Conservation (phyloP, 2,329 filamentous ascomycete species). For the Aureobasidium lini region DNA sequence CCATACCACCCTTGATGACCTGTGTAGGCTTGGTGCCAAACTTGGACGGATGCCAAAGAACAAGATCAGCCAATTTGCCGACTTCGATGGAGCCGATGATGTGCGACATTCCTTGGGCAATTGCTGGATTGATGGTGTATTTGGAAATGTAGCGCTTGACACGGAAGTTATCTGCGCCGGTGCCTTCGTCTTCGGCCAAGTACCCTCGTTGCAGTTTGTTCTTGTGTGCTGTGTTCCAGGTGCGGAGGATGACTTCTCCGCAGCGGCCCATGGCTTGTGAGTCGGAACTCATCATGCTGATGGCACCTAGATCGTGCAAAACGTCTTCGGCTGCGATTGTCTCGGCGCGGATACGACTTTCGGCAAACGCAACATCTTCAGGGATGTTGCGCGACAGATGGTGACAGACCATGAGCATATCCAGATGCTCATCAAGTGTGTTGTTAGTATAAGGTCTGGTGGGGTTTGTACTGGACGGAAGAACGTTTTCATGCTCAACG, state of each 20-base stretch:
- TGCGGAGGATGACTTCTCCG: constrained; percentile 85
- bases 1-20: constrained; percentile 82
- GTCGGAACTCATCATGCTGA: constrained; percentile 96
- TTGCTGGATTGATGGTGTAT: constrained; percentile 90
- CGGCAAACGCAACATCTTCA: constrained; percentile 91
- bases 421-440: constrained; percentile 90
- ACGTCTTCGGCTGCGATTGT: constrained; percentile 97
- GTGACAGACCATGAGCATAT: constrained; percentile 98
- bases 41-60: constrained; percentile 75
- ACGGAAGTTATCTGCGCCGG: constrained; percentile 78
- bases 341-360: constrained; percentile 87
- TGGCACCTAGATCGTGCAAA: constrained; percentile 86
- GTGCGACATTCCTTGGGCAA: constrained; percentile 85
- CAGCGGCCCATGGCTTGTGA: constrained; percentile 95
- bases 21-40: constrained; percentile 81
- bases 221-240: constrained; percentile 97
- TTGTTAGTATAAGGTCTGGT: constrained; percentile 86
- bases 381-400: constrained; percentile 88
- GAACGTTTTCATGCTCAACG: constrained; percentile 79
- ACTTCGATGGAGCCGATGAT: constrained; percentile 80
- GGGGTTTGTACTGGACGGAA: constrained; percentile 86
- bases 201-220: constrained; percentile 80
- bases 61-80: constrained; percentile 82
- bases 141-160: constrained; percentile 92
- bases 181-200: constrained; percentile 69